phyloP scores from a whole-genome alignment of 495 filamentous ascomycete genomes.

The Lasiosphaeris hirsuta region DNA sequence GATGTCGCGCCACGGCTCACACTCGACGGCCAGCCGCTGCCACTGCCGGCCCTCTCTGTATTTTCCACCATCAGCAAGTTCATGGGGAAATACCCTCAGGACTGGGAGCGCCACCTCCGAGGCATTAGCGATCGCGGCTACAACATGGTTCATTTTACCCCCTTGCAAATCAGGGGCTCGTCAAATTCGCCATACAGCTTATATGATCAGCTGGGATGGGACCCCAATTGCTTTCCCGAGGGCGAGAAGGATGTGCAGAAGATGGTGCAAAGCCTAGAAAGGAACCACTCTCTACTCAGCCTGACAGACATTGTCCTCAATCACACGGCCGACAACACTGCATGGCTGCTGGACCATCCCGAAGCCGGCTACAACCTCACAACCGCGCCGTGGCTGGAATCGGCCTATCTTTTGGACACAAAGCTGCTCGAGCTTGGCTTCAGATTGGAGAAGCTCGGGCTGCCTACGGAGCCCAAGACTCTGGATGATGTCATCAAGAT shows the following conservation, averaged over 20 bases:
- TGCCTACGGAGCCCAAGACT: slow-evolving; percentile 69
- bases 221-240: slow-evolving; percentile 74
- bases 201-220: slow-evolving; percentile 86
- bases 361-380: slow-evolving; percentile 93
- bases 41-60: slow-evolving; percentile 81
- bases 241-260: slow-evolving; percentile 80
- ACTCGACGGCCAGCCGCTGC: slow-evolving; percentile 64
- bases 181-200: slow-evolving; percentile 98
- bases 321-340: slow-evolving; percentile 93
- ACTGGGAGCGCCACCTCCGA: slow-evolving; percentile 84
- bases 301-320: slow-evolving; percentile 98
- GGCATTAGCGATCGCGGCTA: slow-evolving; percentile 88
- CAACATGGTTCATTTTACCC: slow-evolving; percentile 99
- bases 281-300: slow-evolving; percentile 77
- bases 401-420: slow-evolving; percentile 83
- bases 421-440: slow-evolving; percentile 74
- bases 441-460: slow-evolving; percentile 60
- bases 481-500: slow-evolving; percentile 74
- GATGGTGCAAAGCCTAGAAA: slow-evolving; percentile 77
- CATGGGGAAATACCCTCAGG: slow-evolving; percentile 84
- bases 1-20: slow-evolving; percentile 84
- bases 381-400: slow-evolving; percentile 89
- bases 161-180: slow-evolving; percentile 78
- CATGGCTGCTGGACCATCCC: slow-evolving; percentile 91
- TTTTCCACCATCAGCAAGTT: slow-evolving; percentile 98